Evolutionary conservation across 1,284 basidiomycete genomes (phyloP).

Genomic region (Heliocybe sulcata): DNA sequence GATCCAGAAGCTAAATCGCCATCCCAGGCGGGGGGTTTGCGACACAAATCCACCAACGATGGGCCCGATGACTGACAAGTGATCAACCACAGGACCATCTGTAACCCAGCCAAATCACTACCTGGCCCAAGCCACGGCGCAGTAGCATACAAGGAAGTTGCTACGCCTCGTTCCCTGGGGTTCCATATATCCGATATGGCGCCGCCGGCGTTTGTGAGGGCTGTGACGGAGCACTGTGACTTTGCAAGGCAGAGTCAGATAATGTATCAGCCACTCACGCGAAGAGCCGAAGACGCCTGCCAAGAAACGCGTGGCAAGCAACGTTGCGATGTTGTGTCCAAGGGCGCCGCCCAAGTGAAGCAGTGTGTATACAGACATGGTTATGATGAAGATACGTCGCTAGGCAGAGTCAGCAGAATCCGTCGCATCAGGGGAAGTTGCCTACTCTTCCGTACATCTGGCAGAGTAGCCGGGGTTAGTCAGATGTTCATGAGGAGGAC

Average conservation of each 20-base stretch:
- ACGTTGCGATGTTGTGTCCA: constrained; percentile 45
- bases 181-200: constrained; percentile 57
- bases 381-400: constrained; percentile 49
- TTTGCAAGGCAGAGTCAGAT: constrained; percentile 7
- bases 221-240: constrained; percentile 20
- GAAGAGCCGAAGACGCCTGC: constrained; percentile 57
- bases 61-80: constrained; percentile 43
- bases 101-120: constrained; percentile 19
- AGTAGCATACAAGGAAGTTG: constrained; percentile 54
- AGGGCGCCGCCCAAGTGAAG: constrained; percentile 63
- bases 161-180: constrained; percentile 48
- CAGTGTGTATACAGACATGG: constrained; percentile 47
- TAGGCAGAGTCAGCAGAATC: constrained; percentile 13
- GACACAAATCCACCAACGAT: constrained; percentile 59
- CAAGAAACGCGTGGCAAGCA: constrained; percentile 54
- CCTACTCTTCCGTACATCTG: constrained; percentile 45
- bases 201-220: constrained; percentile 56
- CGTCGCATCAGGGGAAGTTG: not conserved
- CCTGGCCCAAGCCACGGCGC: constrained; percentile 71
- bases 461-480: not conserved
- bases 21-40: constrained; percentile 41
- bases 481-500: constrained; percentile 3
- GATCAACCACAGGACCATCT: constrained; percentile 1
- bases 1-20: constrained; percentile 71
- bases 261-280: constrained; percentile 26